phyloP scores from a whole-genome alignment of 148 eudicot genomes.

The Vaccinium myrtillus region DNA sequence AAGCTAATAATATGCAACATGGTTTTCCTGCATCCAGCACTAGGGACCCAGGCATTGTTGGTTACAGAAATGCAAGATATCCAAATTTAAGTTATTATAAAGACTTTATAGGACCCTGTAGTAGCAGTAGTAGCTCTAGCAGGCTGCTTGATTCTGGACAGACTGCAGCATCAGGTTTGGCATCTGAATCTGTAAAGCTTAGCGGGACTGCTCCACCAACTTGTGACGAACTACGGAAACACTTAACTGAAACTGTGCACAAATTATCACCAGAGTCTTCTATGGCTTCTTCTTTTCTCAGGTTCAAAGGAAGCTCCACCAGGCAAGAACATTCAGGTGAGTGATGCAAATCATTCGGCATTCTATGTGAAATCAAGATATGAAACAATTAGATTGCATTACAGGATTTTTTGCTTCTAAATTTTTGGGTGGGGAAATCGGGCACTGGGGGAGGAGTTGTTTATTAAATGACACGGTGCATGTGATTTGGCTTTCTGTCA shows the following conservation, averaged over 20 bases:
- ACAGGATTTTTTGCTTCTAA: neutral
- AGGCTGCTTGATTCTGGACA: constrained; percentile 11
- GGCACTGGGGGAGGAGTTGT: neutral
- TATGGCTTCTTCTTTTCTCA: neutral
- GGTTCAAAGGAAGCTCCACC: constrained; percentile 17
- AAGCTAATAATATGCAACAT: constrained; percentile 18
- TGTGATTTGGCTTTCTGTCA: neutral
- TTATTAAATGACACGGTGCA: neutral
- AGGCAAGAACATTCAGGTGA: constrained; percentile 28
- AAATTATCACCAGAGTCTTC: constrained; percentile 16
- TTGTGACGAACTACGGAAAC: constrained; percentile 13
- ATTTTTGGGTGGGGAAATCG: neutral
- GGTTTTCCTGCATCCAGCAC: constrained; percentile 2
- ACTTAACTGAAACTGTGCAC: neutral
- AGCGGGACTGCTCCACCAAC: constrained; percentile 12
- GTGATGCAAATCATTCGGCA: constrained; percentile 2
- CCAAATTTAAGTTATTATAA: constrained; percentile 10
- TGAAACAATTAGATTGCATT: neutral
- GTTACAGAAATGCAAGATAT: constrained; percentile 11
- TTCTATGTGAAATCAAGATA: neutral
- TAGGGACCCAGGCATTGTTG: constrained; percentile 4
- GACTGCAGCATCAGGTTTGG: constrained; percentile 5
- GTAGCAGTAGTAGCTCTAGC: constrained; percentile 10
- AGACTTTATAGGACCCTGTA: constrained; percentile 15
- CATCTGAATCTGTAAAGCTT: constrained; percentile 7